Percentiles rank a stretch among this genome's conserved stretches.
Conservation (phyloP, 225 moss, liverwort and hornwort genomes). For the Straminergon stramineum region DNA sequence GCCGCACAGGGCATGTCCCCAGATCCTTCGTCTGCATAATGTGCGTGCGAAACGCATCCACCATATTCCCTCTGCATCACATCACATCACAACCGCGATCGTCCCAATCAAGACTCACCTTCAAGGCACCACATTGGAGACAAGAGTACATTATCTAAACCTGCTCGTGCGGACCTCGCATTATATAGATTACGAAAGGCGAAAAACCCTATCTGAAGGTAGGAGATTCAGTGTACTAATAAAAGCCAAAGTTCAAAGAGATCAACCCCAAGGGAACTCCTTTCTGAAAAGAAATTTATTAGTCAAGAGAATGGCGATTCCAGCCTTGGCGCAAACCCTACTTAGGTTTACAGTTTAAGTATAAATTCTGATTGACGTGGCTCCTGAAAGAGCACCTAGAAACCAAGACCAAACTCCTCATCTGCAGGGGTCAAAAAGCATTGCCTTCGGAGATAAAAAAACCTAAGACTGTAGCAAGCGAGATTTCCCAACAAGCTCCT, state of each 20-base stretch:
- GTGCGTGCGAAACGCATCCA: conserved; percentile 50
- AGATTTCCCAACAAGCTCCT: not conserved
- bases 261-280: not conserved
- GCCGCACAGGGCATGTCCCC: conserved; percentile 50
- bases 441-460: not conserved
- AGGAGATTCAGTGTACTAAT: not conserved
- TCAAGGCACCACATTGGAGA: not conserved
- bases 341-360: not conserved
- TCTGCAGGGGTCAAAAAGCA: not conserved
- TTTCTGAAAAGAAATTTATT: not conserved
- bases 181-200: not conserved
- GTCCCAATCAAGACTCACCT: not conserved
- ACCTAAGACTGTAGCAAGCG: not conserved
- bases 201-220: not conserved
- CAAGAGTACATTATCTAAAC: not conserved
- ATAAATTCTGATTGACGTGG: not conserved
- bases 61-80: conserved; percentile 38
- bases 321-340: not conserved
- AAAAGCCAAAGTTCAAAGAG: not conserved
- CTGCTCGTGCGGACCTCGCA: not conserved
- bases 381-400: not conserved
- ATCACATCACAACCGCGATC: not conserved
- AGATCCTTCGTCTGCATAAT: conserved; percentile 56
- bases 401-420: not conserved
- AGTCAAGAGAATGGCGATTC: not conserved